These are phyloP conservation scores for Nakazawaea ernobii DNA, from an alignment of 805 yeast genomes.

Conservation along the genomic window DNA sequence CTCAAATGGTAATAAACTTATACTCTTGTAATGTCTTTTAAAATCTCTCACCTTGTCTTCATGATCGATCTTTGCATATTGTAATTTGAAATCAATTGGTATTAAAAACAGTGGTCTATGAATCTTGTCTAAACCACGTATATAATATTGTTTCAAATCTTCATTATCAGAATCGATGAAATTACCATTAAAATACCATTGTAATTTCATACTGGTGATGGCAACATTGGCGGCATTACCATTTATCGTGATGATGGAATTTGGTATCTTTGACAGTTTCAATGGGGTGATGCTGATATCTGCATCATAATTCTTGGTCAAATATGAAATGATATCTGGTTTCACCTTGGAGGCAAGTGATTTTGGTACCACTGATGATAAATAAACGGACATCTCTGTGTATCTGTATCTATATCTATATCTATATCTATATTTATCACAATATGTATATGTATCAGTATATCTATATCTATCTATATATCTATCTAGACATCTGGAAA, in stretches of 20 bases:
- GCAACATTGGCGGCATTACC: background rate
- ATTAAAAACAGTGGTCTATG: constrained; percentile 4
- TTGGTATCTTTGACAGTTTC: background rate
- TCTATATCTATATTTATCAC: too few species aligned
- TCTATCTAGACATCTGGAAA: too few species aligned
- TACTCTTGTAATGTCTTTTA: background rate
- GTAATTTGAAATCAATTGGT: background rate
- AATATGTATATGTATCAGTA: too few species aligned
- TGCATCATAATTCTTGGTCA: background rate
- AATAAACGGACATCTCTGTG: background rate
- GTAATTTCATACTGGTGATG: background rate
- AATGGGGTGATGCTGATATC: background rate
- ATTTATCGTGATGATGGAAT: background rate
- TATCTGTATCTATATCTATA: too few species aligned
- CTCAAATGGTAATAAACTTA: background rate
- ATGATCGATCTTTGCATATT: background rate
- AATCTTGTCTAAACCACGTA: constrained; percentile 4
- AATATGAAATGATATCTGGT: background rate
- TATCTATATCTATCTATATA: too few species aligned
- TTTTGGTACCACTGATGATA: background rate
- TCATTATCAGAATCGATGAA: background rate
- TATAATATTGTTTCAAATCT: background rate
- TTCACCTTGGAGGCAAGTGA: background rate
- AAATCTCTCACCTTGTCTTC: background rate
- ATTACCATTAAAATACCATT: background rate